Conservation (phyloP, 768 basidiomycete genomes). For the Cantharellus cinnabarinus region DNA sequence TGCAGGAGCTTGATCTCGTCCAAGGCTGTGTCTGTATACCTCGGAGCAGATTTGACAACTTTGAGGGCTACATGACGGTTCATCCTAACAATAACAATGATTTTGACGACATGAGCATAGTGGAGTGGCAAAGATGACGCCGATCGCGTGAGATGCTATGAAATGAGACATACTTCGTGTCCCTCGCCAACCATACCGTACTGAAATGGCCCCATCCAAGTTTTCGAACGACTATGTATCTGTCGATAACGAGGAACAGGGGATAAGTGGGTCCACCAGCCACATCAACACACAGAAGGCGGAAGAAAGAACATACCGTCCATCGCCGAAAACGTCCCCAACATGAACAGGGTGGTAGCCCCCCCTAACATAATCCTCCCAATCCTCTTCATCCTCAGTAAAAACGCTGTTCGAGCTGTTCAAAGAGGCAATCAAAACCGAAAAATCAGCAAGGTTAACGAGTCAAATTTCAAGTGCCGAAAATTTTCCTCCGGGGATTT, state of each 20-base stretch:
- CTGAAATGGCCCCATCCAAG: conserved; percentile 24
- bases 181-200: conserved; percentile 15
- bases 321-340: conserved; percentile 22
- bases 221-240: conserved; percentile 25
- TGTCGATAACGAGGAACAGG: not conserved
- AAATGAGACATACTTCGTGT: conserved; percentile 7
- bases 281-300: not conserved
- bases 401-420: conserved; percentile 5
- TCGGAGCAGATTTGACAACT: conserved; percentile 90
- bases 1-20: conserved; percentile 98
- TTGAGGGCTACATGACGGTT: conserved; percentile 96
- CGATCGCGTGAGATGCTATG: not conserved
- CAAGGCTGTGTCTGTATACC: conserved; percentile 94
- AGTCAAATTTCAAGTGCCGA: not conserved
- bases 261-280: not conserved
- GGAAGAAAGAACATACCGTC: conserved; percentile 9
- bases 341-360: conserved; percentile 24
- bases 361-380: conserved; percentile 21
- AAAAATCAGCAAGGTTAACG: not conserved
- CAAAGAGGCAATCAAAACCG: not conserved
- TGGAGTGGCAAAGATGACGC: not conserved
- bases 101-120: not conserved
- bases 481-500: no score
- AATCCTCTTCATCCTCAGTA: conserved; percentile 9
- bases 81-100: conserved; percentile 30